phyloP scores from a whole-genome alignment of 1,284 basidiomycete species.

The Rhodotorula sp. region DNA sequence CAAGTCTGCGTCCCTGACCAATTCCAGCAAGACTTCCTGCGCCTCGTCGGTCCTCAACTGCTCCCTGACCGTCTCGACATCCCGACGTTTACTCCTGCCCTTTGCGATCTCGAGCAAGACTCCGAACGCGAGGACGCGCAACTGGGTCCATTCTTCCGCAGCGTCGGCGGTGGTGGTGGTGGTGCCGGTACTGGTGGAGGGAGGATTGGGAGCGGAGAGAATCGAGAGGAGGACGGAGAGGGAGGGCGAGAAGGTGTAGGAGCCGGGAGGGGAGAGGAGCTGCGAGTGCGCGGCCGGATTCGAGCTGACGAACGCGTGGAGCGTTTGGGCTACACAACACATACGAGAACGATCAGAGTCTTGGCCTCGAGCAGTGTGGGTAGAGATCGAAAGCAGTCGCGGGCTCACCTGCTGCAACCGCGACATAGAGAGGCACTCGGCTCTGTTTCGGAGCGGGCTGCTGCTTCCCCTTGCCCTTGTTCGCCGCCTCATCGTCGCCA shows the following conservation, averaged over 20 bases:
- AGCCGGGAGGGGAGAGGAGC: constrained; percentile 19
- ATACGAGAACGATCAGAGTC: background rate
- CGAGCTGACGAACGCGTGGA: constrained; percentile 34
- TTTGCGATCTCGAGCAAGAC: constrained; percentile 40
- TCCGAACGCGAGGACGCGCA: constrained; percentile 42
- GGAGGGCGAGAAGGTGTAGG: constrained; percentile 18
- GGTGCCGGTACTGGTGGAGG: background rate
- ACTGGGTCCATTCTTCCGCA: constrained; percentile 24
- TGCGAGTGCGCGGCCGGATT: constrained; percentile 31
- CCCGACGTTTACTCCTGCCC: constrained; percentile 22
- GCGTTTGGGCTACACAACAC: constrained; percentile 25
- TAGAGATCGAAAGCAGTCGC: no score
- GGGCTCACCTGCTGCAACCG: constrained; percentile 33
- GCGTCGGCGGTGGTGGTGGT: background rate
- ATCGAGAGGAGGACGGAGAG: constrained; percentile 31
- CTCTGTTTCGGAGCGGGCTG: constrained; percentile 11
- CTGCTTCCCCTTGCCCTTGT: constrained; percentile 20
- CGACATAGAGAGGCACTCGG: constrained; percentile 35
- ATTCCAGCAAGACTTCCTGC: constrained; percentile 17
- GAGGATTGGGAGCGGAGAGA: constrained; percentile 14
- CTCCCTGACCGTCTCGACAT: constrained; percentile 22
- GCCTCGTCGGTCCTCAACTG: constrained; percentile 17
- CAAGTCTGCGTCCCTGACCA: constrained; percentile 1
- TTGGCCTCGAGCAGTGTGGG: background rate
- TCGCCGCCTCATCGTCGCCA: background rate